These are phyloP conservation scores for Oryza nivara DNA, from an alignment of 176 grass and related monocot genomes.

Conservation along the genomic window DNA sequence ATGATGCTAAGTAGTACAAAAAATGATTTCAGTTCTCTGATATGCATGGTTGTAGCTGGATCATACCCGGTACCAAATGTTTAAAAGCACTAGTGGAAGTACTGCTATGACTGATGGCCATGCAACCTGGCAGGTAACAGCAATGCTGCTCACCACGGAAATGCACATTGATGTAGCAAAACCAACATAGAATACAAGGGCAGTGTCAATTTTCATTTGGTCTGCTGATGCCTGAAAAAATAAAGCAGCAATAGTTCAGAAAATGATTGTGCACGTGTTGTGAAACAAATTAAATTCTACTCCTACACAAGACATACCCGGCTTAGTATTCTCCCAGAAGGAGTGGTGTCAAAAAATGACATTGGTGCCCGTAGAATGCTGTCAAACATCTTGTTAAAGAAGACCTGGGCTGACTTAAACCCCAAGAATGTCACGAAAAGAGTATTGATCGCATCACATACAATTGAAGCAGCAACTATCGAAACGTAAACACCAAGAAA, in stretches of 20 bases:
- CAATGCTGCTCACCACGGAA: constrained; percentile 71
- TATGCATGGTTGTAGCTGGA: constrained; percentile 7
- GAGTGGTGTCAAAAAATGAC: constrained; percentile 98
- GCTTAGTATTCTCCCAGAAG: constrained; percentile 94
- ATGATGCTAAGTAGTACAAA: constrained; percentile 19
- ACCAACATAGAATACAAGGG: constrained; percentile 73
- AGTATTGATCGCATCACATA: constrained; percentile 53
- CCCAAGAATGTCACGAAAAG: constrained; percentile 71
- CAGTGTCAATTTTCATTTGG: constrained; percentile 78
- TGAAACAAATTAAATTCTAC: constrained; percentile 16
- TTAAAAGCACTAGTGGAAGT: constrained; percentile 73
- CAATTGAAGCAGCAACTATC: constrained; percentile 61
- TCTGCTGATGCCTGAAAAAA: constrained; percentile 82
- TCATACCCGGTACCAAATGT: constrained; percentile 96
- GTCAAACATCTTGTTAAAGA: constrained; percentile 81
- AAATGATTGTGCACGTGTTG: background rate
- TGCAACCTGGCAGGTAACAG: constrained; percentile 83
- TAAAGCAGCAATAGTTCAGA: background rate
- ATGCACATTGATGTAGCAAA: constrained; percentile 70
- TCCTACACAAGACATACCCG: constrained; percentile 56
- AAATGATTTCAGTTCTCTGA: constrained; percentile 5
- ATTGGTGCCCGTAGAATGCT: constrained; percentile 91
- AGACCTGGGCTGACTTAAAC: constrained; percentile 75
- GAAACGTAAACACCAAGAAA: constrained; percentile 76
- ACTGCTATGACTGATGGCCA: constrained; percentile 81